phyloP scores from a whole-genome alignment of 2,329 filamentous ascomycete genomes.

The Verticillium albo-atrum region DNA sequence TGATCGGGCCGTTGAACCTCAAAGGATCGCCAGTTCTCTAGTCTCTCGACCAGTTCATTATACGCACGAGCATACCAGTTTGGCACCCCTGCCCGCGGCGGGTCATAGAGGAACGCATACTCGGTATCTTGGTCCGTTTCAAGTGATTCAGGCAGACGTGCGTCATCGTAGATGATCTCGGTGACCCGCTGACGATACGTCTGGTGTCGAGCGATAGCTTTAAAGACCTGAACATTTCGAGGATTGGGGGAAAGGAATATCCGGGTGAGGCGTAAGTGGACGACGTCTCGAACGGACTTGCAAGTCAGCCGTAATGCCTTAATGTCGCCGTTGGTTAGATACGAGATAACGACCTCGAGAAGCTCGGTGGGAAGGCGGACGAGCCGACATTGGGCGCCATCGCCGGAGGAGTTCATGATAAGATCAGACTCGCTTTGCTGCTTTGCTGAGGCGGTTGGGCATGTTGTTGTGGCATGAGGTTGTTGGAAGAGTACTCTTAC shows the following conservation, averaged over 20 bases:
- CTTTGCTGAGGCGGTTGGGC: too few relatives aligned
- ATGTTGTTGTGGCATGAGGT: too few relatives aligned
- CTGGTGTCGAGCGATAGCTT: slow-evolving; percentile 29
- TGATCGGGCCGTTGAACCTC: background rate
- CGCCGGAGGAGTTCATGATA: too few relatives aligned
- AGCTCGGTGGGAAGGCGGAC: background rate
- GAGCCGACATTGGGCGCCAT: background rate
- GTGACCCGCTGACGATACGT: slow-evolving; percentile 21
- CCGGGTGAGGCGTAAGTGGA: slow-evolving; percentile 10
- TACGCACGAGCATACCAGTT: background rate
- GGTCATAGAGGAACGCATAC: background rate
- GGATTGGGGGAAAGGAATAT: slow-evolving; percentile 35
- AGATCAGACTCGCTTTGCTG: too few relatives aligned
- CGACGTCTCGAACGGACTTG: background rate
- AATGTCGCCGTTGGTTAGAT: background rate
- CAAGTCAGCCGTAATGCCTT: slow-evolving; percentile 3
- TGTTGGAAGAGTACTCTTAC: too few relatives aligned
- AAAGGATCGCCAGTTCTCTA: background rate
- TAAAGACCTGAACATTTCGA: slow-evolving; percentile 29
- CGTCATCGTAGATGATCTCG: slow-evolving; percentile 36
- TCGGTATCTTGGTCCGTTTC: background rate
- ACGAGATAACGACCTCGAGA: background rate
- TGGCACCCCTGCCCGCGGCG: background rate
- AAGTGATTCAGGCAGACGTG: background rate
- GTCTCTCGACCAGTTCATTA: background rate